These are phyloP conservation scores for Xylaria intraflava DNA, from an alignment of 495 filamentous ascomycete genomes.

Conservation along the genomic window DNA sequence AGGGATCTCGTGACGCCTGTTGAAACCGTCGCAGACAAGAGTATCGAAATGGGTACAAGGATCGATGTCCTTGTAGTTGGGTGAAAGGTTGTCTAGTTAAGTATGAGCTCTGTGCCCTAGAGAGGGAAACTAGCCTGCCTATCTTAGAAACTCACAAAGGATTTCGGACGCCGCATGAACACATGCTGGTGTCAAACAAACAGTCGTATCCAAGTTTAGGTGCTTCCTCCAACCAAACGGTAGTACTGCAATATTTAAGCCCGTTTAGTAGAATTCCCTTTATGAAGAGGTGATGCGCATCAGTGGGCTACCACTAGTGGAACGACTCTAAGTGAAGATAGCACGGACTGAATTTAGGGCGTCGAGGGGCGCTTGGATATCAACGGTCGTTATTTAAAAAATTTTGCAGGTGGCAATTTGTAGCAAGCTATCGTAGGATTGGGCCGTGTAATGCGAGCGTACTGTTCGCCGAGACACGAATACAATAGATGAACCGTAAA, in stretches of 20 bases:
- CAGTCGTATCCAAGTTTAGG: constrained; percentile 18
- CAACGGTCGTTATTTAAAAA: not conserved
- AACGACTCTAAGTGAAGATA: not conserved
- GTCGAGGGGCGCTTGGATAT: not conserved
- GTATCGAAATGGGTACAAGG: constrained; percentile 62
- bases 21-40: constrained; percentile 64
- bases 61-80: constrained; percentile 57
- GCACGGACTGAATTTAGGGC: not conserved
- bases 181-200: constrained; percentile 37
- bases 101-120: constrained; percentile 7
- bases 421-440: not conserved
- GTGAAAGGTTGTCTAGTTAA: constrained; percentile 48
- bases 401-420: not conserved
- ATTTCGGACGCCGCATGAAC: constrained; percentile 63
- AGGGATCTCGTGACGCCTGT: constrained; percentile 57
- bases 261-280: constrained; percentile 5
- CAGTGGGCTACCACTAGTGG: not conserved
- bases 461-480: not conserved
- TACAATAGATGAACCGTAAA: not conserved
- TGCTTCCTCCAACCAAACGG: constrained; percentile 16
- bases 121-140: not conserved
- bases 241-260: constrained; percentile 17
- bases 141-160: constrained; percentile 37
- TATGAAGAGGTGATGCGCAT: not conserved
- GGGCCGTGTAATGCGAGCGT: not conserved